Evolutionary conservation across 495 filamentous ascomycete genomes (phyloP).

Genomic region (Penicillium maclennaniae): DNA sequence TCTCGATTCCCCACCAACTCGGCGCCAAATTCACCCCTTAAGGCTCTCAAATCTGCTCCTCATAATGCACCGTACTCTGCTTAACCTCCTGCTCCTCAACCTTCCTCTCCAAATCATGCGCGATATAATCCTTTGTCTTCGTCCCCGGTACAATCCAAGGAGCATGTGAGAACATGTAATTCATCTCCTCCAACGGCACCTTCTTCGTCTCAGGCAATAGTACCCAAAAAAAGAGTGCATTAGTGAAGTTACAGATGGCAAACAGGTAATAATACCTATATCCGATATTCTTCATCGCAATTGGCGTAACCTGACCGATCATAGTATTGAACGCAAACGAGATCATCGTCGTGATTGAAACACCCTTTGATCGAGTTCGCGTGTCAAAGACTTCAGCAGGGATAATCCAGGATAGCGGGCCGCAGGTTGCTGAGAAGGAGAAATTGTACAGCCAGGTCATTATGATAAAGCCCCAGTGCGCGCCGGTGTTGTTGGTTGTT

Average conservation of each 20-base stretch:
- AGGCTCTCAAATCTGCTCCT: slow-evolving; percentile 7
- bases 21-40: not conserved
- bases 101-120: slow-evolving; percentile 38
- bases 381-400: slow-evolving; percentile 71
- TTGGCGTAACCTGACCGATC: slow-evolving; percentile 65
- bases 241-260: slow-evolving; percentile 49
- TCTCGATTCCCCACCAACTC: not conserved
- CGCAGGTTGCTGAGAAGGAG: slow-evolving; percentile 61
- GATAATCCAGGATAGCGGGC: slow-evolving; percentile 61
- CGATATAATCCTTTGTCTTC: slow-evolving; percentile 33
- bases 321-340: slow-evolving; percentile 70
- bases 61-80: slow-evolving; percentile 20
- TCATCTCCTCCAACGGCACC: slow-evolving; percentile 67
- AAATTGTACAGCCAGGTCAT: slow-evolving; percentile 70
- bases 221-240: slow-evolving; percentile 62
- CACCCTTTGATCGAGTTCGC: slow-evolving; percentile 60
- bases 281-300: slow-evolving; percentile 49
- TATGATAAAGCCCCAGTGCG: slow-evolving; percentile 72
- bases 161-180: slow-evolving; percentile 63
- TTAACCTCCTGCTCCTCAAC: slow-evolving; percentile 39
- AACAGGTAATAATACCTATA: slow-evolving; percentile 58
- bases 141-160: slow-evolving; percentile 59
- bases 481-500: slow-evolving; percentile 46
- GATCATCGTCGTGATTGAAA: slow-evolving; percentile 62
- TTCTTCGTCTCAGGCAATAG: slow-evolving; percentile 62